Conservation (phyloP, 1,139 yeast species). For the Debaryomyces sp. region DNA sequence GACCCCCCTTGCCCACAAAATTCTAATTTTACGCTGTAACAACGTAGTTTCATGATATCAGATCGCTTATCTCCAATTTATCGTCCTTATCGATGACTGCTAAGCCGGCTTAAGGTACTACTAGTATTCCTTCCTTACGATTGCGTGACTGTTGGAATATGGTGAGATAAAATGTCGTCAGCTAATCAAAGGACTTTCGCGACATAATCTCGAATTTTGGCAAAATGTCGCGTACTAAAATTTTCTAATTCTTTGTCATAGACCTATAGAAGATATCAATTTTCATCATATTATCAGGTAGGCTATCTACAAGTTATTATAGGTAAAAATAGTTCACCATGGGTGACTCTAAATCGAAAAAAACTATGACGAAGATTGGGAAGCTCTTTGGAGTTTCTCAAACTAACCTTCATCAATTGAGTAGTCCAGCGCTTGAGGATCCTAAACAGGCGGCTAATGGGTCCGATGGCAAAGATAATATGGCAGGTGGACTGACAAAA, state of each 20-base stretch:
- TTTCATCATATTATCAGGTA: neutral
- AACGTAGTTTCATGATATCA: neutral
- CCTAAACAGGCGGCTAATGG: neutral
- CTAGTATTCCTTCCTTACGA: neutral
- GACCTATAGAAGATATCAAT: neutral
- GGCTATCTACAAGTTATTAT: slow-evolving; percentile 2
- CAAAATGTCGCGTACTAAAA: slow-evolving; percentile 7
- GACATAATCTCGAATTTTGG: neutral
- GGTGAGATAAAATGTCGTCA: slow-evolving; percentile 1
- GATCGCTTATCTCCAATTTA: neutral
- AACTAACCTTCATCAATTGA: slow-evolving; percentile 22
- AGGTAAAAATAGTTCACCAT: slow-evolving; percentile 14
- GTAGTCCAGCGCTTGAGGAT: slow-evolving; percentile 8
- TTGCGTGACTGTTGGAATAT: neutral
- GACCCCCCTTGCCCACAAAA: neutral
- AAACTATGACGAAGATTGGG: slow-evolving; percentile 33
- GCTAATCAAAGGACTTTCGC: neutral
- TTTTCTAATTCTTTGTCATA: slow-evolving; percentile 3
- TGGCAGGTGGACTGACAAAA: neutral
- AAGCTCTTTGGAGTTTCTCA: slow-evolving; percentile 38
- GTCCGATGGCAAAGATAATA: neutral
- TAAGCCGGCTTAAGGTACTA: neutral
- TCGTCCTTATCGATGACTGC: neutral
- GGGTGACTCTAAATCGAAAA: slow-evolving; percentile 35
- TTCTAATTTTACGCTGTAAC: neutral